These are phyloP conservation scores for Fusarium sp. DNA, from an alignment of 2,329 filamentous ascomycete genomes.

Conservation along the genomic window DNA sequence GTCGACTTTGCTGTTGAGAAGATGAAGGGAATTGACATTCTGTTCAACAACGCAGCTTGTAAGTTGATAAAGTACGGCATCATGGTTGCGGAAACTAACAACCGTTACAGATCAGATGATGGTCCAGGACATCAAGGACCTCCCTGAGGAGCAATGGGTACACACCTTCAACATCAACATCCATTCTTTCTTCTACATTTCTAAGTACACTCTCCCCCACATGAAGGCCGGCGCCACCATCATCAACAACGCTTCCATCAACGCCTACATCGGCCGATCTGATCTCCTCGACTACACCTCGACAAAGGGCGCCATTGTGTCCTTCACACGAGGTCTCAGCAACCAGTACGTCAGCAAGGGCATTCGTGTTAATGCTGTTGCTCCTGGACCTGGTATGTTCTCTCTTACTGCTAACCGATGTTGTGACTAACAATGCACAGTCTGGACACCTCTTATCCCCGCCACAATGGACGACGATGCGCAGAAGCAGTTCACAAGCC, in stretches of 20 bases:
- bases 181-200: conserved; percentile 83
- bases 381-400: conserved; percentile 72
- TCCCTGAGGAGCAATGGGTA: conserved; percentile 83
- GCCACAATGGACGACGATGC: conserved; percentile 78
- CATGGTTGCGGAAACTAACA: conserved; percentile 2
- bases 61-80: conserved; percentile 56
- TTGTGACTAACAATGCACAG: conserved; percentile 49
- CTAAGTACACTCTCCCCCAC: conserved; percentile 81
- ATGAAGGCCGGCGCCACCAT: conserved; percentile 81
- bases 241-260: conserved; percentile 89
- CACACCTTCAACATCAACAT: conserved; percentile 87
- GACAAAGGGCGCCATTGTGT: conserved; percentile 82
- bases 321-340: conserved; percentile 82
- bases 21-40: conserved; percentile 78
- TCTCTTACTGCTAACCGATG: too few species aligned
- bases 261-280: conserved; percentile 83
- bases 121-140: conserved; percentile 76
- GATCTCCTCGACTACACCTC: conserved; percentile 87
- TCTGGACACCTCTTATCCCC: conserved; percentile 83
- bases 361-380: conserved; percentile 82
- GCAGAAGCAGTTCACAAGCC: conserved; percentile 78
- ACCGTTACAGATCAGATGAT: conserved; percentile 65
- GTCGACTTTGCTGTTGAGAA: conserved; percentile 74
- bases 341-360: conserved; percentile 80
- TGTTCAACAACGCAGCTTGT: conserved; percentile 81